These are phyloP conservation scores for Boletellus ananas DNA, from an alignment of 768 basidiomycete species.

Conservation along the genomic window DNA sequence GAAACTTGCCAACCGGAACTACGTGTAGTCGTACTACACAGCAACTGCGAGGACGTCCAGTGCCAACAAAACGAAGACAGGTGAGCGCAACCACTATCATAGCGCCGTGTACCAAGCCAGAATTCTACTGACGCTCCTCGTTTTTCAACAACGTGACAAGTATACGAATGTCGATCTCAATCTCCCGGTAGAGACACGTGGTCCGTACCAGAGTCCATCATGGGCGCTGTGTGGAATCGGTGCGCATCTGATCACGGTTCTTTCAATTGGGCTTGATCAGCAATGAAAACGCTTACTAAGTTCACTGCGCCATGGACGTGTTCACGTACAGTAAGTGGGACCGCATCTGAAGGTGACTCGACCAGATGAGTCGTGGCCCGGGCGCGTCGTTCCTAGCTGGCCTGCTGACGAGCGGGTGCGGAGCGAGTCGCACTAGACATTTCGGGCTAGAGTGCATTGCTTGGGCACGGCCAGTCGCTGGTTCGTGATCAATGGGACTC, in stretches of 20 bases:
- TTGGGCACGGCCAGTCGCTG: conserved; percentile 19
- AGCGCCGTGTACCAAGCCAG: background rate
- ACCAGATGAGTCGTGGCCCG: conserved; percentile 6
- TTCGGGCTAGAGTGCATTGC: conserved; percentile 17
- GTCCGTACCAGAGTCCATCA: background rate
- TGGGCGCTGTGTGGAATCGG: conserved; percentile 7
- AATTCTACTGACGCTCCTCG: background rate
- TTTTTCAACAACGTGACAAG: conserved; percentile 16
- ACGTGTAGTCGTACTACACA: conserved; percentile 19
- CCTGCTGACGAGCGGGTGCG: conserved; percentile 13
- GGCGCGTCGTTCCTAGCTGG: conserved; percentile 24
- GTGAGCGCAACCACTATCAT: background rate
- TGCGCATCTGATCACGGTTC: conserved; percentile 7
- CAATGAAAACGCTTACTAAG: conserved; percentile 13
- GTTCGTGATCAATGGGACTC: conserved; percentile 18
- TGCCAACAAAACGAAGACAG: background rate
- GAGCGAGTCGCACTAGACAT: conserved; percentile 11
- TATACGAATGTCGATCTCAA: conserved; percentile 11
- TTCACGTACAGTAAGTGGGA: no score
- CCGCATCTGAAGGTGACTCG: conserved; percentile 7
- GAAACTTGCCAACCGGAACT: conserved; percentile 16
- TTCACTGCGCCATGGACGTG: conserved; percentile 1
- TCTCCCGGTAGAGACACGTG: conserved; percentile 14
- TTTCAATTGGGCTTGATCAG: conserved; percentile 18
- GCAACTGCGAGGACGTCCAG: no score